Percentiles rank a stretch among this genome's conserved stretches.
Conservation (phyloP, 2,329 filamentous ascomycete genomes). For the Aspergillus fructus region DNA sequence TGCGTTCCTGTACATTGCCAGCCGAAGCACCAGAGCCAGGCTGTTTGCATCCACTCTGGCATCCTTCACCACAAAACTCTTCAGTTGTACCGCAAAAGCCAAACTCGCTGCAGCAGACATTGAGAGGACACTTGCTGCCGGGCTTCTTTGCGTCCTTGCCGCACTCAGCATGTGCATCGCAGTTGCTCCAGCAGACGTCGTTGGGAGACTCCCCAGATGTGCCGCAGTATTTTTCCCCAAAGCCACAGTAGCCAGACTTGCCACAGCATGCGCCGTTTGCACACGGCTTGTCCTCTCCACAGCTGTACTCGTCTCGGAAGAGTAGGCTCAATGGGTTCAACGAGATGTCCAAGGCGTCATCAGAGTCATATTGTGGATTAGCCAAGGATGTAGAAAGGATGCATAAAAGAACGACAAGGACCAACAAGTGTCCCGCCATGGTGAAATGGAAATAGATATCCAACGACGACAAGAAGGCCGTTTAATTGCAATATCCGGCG, state of each 20-base stretch:
- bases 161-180: constrained; percentile 39
- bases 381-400: too few species aligned
- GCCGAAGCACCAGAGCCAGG: background rate
- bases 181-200: constrained; percentile 29
- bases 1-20: constrained; percentile 1
- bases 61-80: background rate
- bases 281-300: background rate
- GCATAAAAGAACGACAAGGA: too few species aligned
- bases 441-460: too few species aligned
- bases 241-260: constrained; percentile 17
- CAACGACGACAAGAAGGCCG: too few species aligned
- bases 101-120: constrained; percentile 31
- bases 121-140: constrained; percentile 27
- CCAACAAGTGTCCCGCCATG: too few species aligned
- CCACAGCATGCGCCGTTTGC: constrained; percentile 1
- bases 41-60: background rate
- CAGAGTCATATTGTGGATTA: too few species aligned
- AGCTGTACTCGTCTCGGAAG: background rate
- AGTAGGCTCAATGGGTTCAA: background rate
- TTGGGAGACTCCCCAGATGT: background rate
- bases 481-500: too few species aligned
- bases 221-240: constrained; percentile 21
- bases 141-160: constrained; percentile 26
- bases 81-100: constrained; percentile 16
- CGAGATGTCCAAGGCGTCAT: background rate